Evolutionary conservation across 257 asterid species (phyloP), one percentile per base, ranked within the genome.

Genomic region (Cinchona pubescens): DNA sequence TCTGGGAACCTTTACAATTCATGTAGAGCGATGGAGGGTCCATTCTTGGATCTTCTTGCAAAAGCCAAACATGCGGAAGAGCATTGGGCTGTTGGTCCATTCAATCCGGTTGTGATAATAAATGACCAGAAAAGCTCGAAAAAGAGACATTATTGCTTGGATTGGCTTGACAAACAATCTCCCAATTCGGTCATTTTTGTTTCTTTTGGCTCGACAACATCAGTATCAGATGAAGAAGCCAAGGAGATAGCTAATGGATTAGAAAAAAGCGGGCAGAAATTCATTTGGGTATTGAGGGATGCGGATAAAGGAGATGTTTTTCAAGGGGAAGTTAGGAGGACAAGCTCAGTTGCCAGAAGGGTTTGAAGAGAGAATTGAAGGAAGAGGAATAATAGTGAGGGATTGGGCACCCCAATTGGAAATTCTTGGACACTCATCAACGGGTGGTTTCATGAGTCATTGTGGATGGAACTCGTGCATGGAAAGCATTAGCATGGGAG

Each of bases 51-150:
- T 64, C 58, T 74, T 56, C 48, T 63, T 10, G 58, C 69, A 6
- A 58, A 73, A 40, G 66, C 70, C 15, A 42, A 29, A 30, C 3
- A 49, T 19, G 63, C 73, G 8, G 48, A 70, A 67, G 86, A 63
- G 27, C 88, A 88, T 19, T 79, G 86, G 83, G 83, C 82, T 10
- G 34, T 73, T 56, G 83, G 86, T 27, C 86, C 86, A 1, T 79
- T 82, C 45, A 79, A 79, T 76, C 86, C 83, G 0, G 58, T 73
- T 2, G 21, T 58, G 35, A 51, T 74, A 14, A 3, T 61, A 29
- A 61, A 67, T n/a, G 69, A 71, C 13, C 48, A 71, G 67, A 18
- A 25, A 49, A 40, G 19, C 64, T 46, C 75, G 46, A 62, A 56
- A 25, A 76, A 18, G 9, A 30, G 58, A 21, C 78, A 78, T 15